Base-by-base conservation (phyloP, 345 rosid species). In the Rhizophora apiculata region DNA sequence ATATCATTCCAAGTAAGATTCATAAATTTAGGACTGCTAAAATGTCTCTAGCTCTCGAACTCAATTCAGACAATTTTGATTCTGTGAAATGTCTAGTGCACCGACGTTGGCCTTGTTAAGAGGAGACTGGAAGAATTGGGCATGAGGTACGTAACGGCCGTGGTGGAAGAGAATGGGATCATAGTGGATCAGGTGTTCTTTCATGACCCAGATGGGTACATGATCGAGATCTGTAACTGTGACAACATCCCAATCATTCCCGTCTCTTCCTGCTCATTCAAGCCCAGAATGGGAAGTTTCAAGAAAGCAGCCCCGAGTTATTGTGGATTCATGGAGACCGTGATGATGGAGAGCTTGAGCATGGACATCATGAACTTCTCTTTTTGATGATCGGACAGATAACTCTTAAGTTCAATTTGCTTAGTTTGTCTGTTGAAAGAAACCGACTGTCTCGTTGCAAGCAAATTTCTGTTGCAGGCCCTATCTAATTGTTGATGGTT, bases 151-250 rank as follows among this genome's bases (percentile, higher is more conserved):
- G 84, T 68, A 56, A 83, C 86, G 2, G 83, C 83, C 0, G 72
- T 78, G 61, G 87, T 83, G n/a, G 86, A 83, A 67, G 87, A 83
- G 0, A 84, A 78, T 8, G 87, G 87, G 36, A 72, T 55, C 52
- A 78, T 27, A 24, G 87, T 83, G 58, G 86, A 86, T 65, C 89
- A 86, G 39, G 82, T 86, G 56, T 86, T 86, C 71, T 86, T 86
- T 69, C 87, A 86, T 37, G 89, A 85, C 74, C 89, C 89, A 13
- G 89, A 85, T 74, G 89, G 89, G 10, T 85, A 85, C 80, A 85
- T 85, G 89, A 13, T 86, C 21, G 89, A 86, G 74, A 36, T 86
- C 49, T 83, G 89, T 75, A 82, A 86, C 81, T 86, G 89, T 16
- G 84, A 82, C 57, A 86, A 80, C 62, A 79, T 85, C 30, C 83